phyloP scores from a whole-genome alignment of 129 eudicot species.

The Artemisia argyi region DNA sequence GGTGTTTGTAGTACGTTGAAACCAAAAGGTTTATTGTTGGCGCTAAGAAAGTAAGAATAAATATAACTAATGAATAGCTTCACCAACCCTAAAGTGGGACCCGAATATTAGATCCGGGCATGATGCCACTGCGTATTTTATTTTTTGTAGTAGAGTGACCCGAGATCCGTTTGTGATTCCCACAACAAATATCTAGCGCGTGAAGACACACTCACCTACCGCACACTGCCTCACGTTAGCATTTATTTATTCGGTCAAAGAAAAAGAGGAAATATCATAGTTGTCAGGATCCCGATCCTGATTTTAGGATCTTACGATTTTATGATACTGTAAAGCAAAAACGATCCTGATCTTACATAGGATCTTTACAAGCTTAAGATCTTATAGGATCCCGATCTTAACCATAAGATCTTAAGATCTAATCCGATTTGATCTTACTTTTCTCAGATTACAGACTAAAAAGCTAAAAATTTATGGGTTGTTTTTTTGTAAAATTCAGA shows the following conservation, averaged over 20 bases:
- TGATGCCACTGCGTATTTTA: slow-evolving; percentile 17
- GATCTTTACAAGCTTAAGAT: no score
- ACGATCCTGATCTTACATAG: no score
- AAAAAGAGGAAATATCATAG: not conserved
- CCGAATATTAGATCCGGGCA: slow-evolving; percentile 27
- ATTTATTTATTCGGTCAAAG: slow-evolving; percentile 18
- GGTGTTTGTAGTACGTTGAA: not conserved
- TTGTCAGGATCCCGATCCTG: no score
- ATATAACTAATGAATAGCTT: slow-evolving; percentile 4
- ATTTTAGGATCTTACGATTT: no score
- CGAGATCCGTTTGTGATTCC: slow-evolving; percentile 19
- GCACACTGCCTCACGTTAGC: not conserved
- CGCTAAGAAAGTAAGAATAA: not conserved
- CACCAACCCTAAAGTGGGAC: slow-evolving; percentile 36
- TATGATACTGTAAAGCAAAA: no score
- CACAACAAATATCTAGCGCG: slow-evolving; percentile 21
- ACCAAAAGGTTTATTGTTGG: not conserved
- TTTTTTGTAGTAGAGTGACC: slow-evolving; percentile 19
- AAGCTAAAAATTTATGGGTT: no score
- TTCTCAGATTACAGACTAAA: no score
- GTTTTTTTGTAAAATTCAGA: no score
- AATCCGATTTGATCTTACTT: no score
- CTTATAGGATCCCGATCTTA: no score
- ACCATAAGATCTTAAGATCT: no score
- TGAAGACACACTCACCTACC: slow-evolving; percentile 34